phyloP scores from a whole-genome alignment of 139 green algal genomes.

The Auxenochlorella protothecoides region DNA sequence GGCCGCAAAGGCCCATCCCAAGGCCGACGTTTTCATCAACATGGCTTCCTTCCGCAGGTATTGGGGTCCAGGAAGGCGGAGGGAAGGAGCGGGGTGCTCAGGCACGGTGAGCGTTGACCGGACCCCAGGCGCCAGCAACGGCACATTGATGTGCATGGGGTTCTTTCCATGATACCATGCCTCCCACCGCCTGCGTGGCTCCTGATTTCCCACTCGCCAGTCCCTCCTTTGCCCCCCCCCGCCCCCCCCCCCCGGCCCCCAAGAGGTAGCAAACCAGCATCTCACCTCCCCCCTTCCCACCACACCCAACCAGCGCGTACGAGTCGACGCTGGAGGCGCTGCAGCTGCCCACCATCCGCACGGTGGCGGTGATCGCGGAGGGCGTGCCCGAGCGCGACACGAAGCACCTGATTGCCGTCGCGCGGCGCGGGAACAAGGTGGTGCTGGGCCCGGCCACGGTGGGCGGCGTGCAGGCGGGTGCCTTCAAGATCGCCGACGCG shows the following conservation, averaged over 20 bases:
- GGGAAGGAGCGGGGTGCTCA: too few species aligned
- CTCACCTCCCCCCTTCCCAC: neutral
- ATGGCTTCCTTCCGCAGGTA: conserved; percentile 83
- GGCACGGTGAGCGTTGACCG: too few species aligned
- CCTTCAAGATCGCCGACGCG: conserved; percentile 93
- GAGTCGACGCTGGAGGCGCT: conserved; percentile 83
- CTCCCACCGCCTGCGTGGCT: too few species aligned
- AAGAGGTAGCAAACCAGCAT: conserved; percentile 1
- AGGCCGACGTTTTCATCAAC: conserved; percentile 91
- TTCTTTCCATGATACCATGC: too few species aligned
- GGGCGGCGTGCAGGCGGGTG: conserved; percentile 79
- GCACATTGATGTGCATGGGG: too few species aligned
- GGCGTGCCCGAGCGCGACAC: conserved; percentile 86
- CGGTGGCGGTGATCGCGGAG: conserved; percentile 88
- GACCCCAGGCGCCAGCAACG: too few species aligned
- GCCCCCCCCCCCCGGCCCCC: too few species aligned
- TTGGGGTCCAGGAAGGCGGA: too few species aligned
- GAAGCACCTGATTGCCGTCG: conserved; percentile 48
- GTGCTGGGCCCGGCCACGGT: conserved; percentile 89
- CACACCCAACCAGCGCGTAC: conserved; percentile 46
- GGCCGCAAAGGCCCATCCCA: conserved; percentile 57
- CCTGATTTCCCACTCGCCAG: too few species aligned
- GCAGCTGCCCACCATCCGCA: conserved; percentile 68
- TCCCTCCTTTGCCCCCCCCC: too few species aligned
- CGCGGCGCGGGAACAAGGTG: conserved; percentile 54